A percentile compares a stretch with the other conserved stretches of the same genome.
These are phyloP conservation scores for Pulveroboletus sp. DNA, from an alignment of 768 basidiomycete species.

Conservation along the genomic window DNA sequence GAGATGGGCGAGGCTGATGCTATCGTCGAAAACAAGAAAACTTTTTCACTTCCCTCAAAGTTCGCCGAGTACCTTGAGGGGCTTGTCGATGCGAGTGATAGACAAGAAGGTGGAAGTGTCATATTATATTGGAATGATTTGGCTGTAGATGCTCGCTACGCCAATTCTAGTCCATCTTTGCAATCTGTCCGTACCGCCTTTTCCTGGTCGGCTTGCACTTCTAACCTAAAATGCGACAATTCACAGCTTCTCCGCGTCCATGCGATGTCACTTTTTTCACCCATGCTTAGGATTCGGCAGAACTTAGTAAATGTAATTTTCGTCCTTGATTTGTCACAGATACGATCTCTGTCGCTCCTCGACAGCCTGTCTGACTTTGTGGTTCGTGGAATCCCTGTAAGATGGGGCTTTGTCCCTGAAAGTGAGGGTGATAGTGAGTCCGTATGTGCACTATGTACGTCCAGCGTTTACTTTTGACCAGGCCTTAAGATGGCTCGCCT, in stretches of 20 bases:
- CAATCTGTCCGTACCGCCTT: conserved; percentile 38
- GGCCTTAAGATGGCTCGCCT: conserved; percentile 68
- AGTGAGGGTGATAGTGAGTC: conserved; percentile 38
- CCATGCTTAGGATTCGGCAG: conserved; percentile 64
- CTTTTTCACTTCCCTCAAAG: conserved; percentile 68
- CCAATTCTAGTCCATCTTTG: conserved; percentile 47
- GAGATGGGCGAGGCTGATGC: conserved; percentile 32
- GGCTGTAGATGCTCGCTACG: conserved; percentile 70
- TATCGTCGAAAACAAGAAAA: conserved; percentile 57
- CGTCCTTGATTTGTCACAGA: conserved; percentile 71
- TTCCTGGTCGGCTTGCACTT: neutral
- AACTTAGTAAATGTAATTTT: conserved; percentile 86
- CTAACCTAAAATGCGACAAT: conserved; percentile 1
- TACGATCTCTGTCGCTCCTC: conserved; percentile 57
- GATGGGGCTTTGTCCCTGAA: conserved; percentile 83
- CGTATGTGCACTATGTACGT: neutral
- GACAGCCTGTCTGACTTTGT: conserved; percentile 66
- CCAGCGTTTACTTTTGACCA: conserved; percentile 22
- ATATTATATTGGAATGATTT: conserved; percentile 91
- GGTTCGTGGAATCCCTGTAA: conserved; percentile 64
- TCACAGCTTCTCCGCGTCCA: conserved; percentile 26
- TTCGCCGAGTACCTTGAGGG: conserved; percentile 44
- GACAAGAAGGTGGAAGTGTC: conserved; percentile 67
- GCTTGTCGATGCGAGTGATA: conserved; percentile 88
- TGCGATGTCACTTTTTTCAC: conserved; percentile 59